Percentiles rank a stretch among this genome's conserved stretches.
Conservation (phyloP, 768 basidiomycete genomes). For the Heimioporus sp. region DNA sequence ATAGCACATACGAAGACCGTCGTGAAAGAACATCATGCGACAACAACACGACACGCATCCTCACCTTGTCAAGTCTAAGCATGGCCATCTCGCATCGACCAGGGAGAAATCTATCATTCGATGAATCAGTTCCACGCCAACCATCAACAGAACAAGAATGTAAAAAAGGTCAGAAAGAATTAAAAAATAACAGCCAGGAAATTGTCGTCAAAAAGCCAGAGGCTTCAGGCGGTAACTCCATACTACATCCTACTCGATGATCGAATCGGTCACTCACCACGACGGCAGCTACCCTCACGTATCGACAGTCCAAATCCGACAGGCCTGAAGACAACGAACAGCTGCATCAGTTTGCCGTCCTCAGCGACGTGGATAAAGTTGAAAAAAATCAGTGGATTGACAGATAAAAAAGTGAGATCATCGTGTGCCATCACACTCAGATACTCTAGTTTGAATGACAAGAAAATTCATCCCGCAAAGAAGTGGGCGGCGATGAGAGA, state of each 20-base stretch:
- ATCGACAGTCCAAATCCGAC: not conserved
- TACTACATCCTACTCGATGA: slow-evolving; percentile 28
- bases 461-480: slow-evolving; percentile 50
- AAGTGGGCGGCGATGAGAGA: slow-evolving; percentile 1
- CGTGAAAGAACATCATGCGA: slow-evolving; percentile 46
- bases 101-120: not conserved
- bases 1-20: slow-evolving; percentile 85
- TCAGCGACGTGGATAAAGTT: not conserved
- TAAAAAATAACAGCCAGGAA: slow-evolving; percentile 74
- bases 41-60: not conserved
- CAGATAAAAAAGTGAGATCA: slow-evolving; percentile 62
- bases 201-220: slow-evolving; percentile 59
- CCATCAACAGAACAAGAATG: not conserved
- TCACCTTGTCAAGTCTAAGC: slow-evolving; percentile 6
- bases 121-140: not conserved
- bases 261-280: slow-evolving; percentile 6
- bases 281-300: not conserved
- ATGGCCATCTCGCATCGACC: too few relatives aligned
- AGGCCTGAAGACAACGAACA: slow-evolving; percentile 3
- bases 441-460: slow-evolving; percentile 91
- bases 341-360: not conserved
- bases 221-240: slow-evolving; percentile 87
- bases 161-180: slow-evolving; percentile 45
- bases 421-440: slow-evolving; percentile 66
- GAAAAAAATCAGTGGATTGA: slow-evolving; percentile 58